A percentile compares a stretch with the other conserved stretches of the same genome.
Conservation (phyloP, 2,329 filamentous ascomycete species). For the Onygenales sp. region DNA sequence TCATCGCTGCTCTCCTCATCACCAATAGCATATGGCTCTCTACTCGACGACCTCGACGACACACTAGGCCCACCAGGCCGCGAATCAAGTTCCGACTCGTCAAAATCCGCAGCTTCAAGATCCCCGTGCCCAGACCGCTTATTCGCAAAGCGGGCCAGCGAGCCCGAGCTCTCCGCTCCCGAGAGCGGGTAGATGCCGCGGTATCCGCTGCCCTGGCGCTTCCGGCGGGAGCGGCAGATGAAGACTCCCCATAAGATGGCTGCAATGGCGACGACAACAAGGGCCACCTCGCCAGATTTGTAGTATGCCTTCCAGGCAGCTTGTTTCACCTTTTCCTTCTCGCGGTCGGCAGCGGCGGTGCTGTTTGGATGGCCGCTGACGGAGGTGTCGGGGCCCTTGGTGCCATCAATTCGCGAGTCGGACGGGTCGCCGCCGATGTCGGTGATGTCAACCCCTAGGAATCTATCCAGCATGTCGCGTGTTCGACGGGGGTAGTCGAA, state of each 20-base stretch:
- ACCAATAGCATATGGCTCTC: constrained; percentile 40
- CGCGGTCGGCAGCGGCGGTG: constrained; percentile 56
- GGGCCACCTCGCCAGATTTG: constrained; percentile 74
- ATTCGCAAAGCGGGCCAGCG: constrained; percentile 38
- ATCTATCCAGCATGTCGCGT: constrained; percentile 94
- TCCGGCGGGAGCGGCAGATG: constrained; percentile 48
- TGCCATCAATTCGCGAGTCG: constrained; percentile 75
- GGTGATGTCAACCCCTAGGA: constrained; percentile 86
- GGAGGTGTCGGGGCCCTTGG: constrained; percentile 67
- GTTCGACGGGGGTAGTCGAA: constrained; percentile 82
- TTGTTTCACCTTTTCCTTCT: constrained; percentile 65
- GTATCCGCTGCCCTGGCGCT: constrained; percentile 36
- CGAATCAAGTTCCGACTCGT: constrained; percentile 52
- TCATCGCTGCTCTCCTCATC: constrained; percentile 32
- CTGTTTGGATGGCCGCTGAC: constrained; percentile 66
- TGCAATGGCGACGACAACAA: constrained; percentile 69
- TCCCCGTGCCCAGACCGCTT: constrained; percentile 36
- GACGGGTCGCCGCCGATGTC: constrained; percentile 72
- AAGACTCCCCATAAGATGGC: constrained; percentile 67
- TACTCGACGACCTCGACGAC: constrained; percentile 14
- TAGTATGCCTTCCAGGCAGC: constrained; percentile 86
- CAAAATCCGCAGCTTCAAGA: constrained; percentile 51
- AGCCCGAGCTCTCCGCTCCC: constrained; percentile 21
- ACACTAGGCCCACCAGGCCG: constrained; percentile 19
- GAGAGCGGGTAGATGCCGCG: constrained; percentile 35